Base-by-base conservation (phyloP, 2,329 filamentous ascomycete genomes). In the Ceratocystis colombiana region DNA sequence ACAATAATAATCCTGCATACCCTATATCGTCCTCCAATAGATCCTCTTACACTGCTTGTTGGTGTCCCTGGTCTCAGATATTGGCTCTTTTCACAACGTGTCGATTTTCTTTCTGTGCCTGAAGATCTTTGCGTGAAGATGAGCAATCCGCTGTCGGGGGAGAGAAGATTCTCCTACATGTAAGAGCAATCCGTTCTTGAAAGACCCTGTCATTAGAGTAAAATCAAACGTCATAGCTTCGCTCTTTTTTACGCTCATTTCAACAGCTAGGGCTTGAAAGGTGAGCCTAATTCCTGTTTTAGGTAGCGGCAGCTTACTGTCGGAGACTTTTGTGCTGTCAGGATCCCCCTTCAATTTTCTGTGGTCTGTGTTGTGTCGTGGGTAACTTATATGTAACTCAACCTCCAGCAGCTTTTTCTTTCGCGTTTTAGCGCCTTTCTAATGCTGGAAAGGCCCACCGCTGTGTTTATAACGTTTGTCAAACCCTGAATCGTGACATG, bases 401-500 rank as follows among this genome's bases (percentile, higher is more conserved):
- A 15, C 25, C 8, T 37, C 37, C 7, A 12, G 37, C 37, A 5
- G 10, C 12, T 15, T 30, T 59, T 59, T 30, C 28, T 59, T 8
- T 37, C 6, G 17, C n/a, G 55, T 59, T 59, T 59, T 59, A 37
- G 28, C 8, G 3, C 8, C 10, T 41, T 15, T 15, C 37, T 41
- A 8, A 41, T 15, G 10, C 37, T 15, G 37, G 3, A 15, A 41
- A 41, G 37, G 37, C 1, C 37, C 37, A 41, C 37, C 37, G 10
- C 37, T 5, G 46, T 48, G 20, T 15, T 15, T 7, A 59, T 59
- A 30, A 8, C 55, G 17, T 37, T 59, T 22, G 55, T 12, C 55
- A 59, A 59, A 59, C 12, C 28, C 8, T 37, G 55, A n/a, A 37
- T n/a, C 12, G 55, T 59, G 55, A 37, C 28, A 57, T 59, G 55